phyloP scores from a whole-genome alignment of 768 basidiomycete species.

The Panellus pusillus region DNA sequence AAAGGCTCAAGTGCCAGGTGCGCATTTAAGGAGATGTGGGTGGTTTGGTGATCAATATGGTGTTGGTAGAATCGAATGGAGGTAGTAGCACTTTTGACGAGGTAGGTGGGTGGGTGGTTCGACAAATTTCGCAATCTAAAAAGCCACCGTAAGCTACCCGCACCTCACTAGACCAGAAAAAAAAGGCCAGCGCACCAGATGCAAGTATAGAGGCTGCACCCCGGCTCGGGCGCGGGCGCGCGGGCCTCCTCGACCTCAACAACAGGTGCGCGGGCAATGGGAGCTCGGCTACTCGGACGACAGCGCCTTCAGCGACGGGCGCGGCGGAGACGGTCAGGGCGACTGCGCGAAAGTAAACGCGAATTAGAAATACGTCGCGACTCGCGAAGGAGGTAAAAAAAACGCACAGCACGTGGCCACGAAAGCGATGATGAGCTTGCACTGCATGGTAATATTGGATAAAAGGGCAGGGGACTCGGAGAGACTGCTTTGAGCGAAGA shows the following conservation, averaged over 20 bases:
- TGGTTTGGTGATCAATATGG: too few relatives aligned
- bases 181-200: slow-evolving; percentile 9
- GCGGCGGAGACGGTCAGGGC: slow-evolving; percentile 18
- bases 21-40: neutral
- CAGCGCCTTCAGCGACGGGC: slow-evolving; percentile 10
- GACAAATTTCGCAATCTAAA: too few relatives aligned
- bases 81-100: neutral
- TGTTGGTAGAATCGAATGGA: too few relatives aligned
- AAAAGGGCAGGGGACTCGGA: slow-evolving; percentile 6
- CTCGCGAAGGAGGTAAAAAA: neutral
- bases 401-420: slow-evolving; percentile 18
- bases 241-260: slow-evolving; percentile 3
- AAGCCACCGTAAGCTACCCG: too few relatives aligned
- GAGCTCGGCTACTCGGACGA: neutral
- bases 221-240: slow-evolving; percentile 6
- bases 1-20: slow-evolving; percentile 7
- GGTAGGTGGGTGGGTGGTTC: neutral
- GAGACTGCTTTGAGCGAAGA: slow-evolving; percentile 15
- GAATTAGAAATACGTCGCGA: neutral
- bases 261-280: neutral
- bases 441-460: slow-evolving; percentile 17
- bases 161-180: too few relatives aligned
- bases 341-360: neutral
- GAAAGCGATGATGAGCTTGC: slow-evolving; percentile 11
- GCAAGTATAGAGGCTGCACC: slow-evolving; percentile 20